phyloP scores from a whole-genome alignment of 1,284 basidiomycete genomes.

The Amylostereum chailletii region DNA sequence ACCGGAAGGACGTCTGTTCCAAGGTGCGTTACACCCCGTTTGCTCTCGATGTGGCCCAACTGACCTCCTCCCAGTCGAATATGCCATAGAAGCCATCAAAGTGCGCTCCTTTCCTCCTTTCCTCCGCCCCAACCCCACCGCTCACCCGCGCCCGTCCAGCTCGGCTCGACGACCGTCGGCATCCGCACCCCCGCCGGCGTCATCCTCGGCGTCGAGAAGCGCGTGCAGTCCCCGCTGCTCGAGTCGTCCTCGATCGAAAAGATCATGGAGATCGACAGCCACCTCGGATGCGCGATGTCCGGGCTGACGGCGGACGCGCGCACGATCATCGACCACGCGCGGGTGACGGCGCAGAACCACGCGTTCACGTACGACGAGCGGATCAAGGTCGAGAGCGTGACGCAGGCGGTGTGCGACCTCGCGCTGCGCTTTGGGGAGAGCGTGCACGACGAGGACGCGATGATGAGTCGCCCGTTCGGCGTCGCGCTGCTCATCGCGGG shows the following conservation, averaged over 20 bases:
- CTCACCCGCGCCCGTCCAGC: conserved; percentile 36
- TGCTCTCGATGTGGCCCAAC: background rate
- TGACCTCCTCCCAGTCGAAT: conserved; percentile 66
- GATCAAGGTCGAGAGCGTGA: conserved; percentile 95
- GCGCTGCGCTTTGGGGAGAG: conserved; percentile 98
- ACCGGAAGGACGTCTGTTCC: conserved; percentile 91
- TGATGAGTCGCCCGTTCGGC: conserved; percentile 99
- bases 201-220: conserved; percentile 95
- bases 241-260: conserved; percentile 97
- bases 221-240: conserved; percentile 93
- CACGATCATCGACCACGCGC: conserved; percentile 99
- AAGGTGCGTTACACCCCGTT: conserved; percentile 45
- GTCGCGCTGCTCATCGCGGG: conserved; percentile 97
- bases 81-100: conserved; percentile 98
- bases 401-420: conserved; percentile 97
- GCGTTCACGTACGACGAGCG: conserved; percentile 94
- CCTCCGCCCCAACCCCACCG: background rate
- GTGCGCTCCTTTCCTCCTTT: conserved; percentile 31
- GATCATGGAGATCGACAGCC: conserved; percentile 98
- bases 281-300: conserved; percentile 98
- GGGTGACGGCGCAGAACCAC: conserved; percentile 94
- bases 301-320: conserved; percentile 96
- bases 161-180: conserved; percentile 97
- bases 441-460: conserved; percentile 96
- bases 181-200: conserved; percentile 84